Evolutionary conservation across 2,329 filamentous ascomycete species (phyloP).

Genomic region (Colletotrichum gigasporum): DNA sequence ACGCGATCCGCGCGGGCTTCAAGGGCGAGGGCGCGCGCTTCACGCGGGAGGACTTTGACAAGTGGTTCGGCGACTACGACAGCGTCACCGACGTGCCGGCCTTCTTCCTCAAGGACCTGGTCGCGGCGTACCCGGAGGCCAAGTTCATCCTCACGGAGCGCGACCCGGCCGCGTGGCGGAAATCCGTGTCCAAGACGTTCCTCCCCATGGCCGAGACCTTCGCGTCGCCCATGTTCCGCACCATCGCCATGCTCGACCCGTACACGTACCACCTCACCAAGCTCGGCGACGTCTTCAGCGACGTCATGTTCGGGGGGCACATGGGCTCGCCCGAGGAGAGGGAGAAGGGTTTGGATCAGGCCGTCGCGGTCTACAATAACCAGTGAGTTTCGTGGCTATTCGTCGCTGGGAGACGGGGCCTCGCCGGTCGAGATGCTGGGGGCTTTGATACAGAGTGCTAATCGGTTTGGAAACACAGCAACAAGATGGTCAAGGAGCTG

Average conservation of each 20-base stretch:
- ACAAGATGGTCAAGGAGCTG: constrained; percentile 35
- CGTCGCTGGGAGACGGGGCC: neutral
- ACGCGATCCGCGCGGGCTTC: constrained; percentile 42
- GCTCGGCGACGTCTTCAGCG: neutral
- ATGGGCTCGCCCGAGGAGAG: neutral
- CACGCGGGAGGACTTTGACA: constrained; percentile 47
- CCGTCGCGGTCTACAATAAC: constrained; percentile 9
- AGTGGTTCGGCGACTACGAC: constrained; percentile 49
- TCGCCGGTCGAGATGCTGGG: neutral
- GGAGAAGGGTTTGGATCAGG: neutral
- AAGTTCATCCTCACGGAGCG: constrained; percentile 47
- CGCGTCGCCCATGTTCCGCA: neutral
- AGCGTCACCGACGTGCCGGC: constrained; percentile 32
- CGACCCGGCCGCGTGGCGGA: constrained; percentile 42
- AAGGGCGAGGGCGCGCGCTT: constrained; percentile 41
- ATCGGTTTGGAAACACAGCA: constrained; percentile 32
- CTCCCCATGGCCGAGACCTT: constrained; percentile 16
- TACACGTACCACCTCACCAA: constrained; percentile 15
- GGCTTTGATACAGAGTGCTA: neutral
- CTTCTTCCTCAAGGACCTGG: constrained; percentile 40
- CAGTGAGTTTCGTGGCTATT: neutral
- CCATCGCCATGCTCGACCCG: neutral
- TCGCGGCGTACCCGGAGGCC: constrained; percentile 44
- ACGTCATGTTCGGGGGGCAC: neutral
- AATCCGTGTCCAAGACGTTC: constrained; percentile 39